Conservation (phyloP, 495 filamentous ascomycete species). For the Parathielavia appendiculata region DNA sequence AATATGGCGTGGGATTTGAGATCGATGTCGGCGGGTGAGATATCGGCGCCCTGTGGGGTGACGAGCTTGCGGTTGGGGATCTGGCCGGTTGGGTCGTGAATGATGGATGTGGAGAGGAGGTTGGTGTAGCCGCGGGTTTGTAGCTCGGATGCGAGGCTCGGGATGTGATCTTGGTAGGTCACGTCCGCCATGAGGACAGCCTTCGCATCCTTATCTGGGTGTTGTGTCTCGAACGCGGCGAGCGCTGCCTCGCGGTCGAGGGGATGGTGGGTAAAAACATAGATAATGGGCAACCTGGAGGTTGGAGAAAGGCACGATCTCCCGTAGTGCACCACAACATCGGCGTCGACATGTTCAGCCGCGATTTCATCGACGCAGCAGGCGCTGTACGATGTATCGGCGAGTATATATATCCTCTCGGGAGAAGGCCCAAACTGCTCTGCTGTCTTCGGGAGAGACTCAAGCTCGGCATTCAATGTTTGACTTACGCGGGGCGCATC, state of each 20-base stretch:
- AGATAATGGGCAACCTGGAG: slow-evolving; percentile 79
- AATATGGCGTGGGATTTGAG: slow-evolving; percentile 74
- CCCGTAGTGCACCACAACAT: slow-evolving; percentile 93
- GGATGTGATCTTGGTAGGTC: slow-evolving; percentile 70
- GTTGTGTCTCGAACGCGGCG: slow-evolving; percentile 61
- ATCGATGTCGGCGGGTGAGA: slow-evolving; percentile 29
- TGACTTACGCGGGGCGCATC: slow-evolving; percentile 81
- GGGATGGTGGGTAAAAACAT: slow-evolving; percentile 75
- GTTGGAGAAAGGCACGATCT: slow-evolving; percentile 89
- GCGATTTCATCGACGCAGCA: slow-evolving; percentile 98
- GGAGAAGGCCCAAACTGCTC: slow-evolving; percentile 18
- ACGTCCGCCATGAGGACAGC: slow-evolving; percentile 86
- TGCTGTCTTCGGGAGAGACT: slow-evolving; percentile 8
- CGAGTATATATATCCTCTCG: slow-evolving; percentile 72
- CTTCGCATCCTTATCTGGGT: slow-evolving; percentile 56
- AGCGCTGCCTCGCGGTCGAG: slow-evolving; percentile 56
- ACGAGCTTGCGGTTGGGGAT: slow-evolving; percentile 76
- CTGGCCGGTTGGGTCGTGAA: slow-evolving; percentile 71
- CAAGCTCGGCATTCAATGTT: slow-evolving; percentile 56
- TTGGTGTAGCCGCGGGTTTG: slow-evolving; percentile 59
- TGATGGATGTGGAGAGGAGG: slow-evolving; percentile 61
- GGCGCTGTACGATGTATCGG: slow-evolving; percentile 92
- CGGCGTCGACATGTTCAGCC: slow-evolving; percentile 86
- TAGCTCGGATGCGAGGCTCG: slow-evolving; percentile 47
- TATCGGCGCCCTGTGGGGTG: slow-evolving; percentile 15